These are phyloP conservation scores for Lipomyces sp. DNA, from an alignment of 805 yeast species.

Conservation along the genomic window DNA sequence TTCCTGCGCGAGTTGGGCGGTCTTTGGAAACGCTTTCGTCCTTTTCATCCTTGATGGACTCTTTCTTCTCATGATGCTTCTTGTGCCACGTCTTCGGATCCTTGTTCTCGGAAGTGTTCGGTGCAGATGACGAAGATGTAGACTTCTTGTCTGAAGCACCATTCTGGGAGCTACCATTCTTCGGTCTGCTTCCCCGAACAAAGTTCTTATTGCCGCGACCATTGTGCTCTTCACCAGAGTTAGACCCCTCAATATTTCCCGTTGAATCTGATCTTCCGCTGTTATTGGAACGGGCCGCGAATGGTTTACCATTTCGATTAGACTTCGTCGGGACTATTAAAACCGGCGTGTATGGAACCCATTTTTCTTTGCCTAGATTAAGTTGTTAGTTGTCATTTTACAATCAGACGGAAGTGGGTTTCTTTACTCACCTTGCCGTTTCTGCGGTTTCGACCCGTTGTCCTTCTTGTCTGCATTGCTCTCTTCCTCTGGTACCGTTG, in stretches of 20 bases:
- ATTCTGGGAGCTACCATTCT: slow-evolving; percentile 29
- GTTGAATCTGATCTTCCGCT: slow-evolving; percentile 12
- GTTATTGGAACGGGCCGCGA: slow-evolving; percentile 20
- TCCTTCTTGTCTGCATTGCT: slow-evolving; percentile 25
- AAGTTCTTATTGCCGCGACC: slow-evolving; percentile 23
- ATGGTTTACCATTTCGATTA: slow-evolving; percentile 43
- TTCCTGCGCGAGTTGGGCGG: slow-evolving; percentile 2
- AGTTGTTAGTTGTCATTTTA: not conserved
- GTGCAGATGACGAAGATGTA: slow-evolving; percentile 9
- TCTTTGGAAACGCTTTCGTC: slow-evolving; percentile 13
- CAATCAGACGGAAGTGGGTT: not conserved
- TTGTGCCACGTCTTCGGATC: slow-evolving; percentile 14
- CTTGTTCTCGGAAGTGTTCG: slow-evolving; percentile 18
- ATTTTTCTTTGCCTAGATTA: slow-evolving; percentile 62
- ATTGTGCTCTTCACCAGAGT: slow-evolving; percentile 23
- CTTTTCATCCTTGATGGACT: slow-evolving; percentile 13
- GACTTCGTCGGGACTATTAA: slow-evolving; percentile 49
- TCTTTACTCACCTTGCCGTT: slow-evolving; percentile 28
- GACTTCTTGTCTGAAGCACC: slow-evolving; percentile 30
- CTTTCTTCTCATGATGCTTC: slow-evolving; percentile 27
- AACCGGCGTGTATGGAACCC: slow-evolving; percentile 72
- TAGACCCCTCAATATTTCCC: slow-evolving; percentile 9
- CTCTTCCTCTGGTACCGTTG: slow-evolving; percentile 46
- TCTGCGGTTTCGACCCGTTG: slow-evolving; percentile 10
- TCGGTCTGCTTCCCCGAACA: slow-evolving; percentile 31